Conservation (phyloP, 192 early-diverging fungal genomes). For the Coemansia sp. region DNA sequence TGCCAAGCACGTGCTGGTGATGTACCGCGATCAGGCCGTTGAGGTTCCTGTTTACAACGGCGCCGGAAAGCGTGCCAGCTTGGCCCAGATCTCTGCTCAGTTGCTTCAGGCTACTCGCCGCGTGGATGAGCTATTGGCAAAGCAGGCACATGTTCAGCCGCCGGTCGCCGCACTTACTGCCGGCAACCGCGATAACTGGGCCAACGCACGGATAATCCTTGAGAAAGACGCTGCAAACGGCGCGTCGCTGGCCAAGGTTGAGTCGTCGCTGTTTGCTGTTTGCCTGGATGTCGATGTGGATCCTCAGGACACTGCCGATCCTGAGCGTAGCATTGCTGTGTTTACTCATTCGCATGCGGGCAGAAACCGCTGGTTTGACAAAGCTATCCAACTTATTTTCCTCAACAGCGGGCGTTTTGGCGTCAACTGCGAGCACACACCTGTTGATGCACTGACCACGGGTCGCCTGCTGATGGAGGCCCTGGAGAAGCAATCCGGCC, state of each 20-base stretch:
- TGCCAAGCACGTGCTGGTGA: conserved; percentile 79
- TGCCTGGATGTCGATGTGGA: conserved; percentile 73
- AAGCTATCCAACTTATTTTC: conserved; percentile 86
- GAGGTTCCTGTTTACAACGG: conserved; percentile 71
- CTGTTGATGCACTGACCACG: conserved; percentile 87
- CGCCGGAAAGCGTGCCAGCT: conserved; percentile 63
- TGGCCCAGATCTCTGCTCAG: conserved; percentile 46
- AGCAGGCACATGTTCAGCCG: conserved; percentile 16
- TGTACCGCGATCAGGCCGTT: conserved; percentile 84
- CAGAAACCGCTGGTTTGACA: conserved; percentile 96
- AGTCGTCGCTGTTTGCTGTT: conserved; percentile 81
- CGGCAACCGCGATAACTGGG: conserved; percentile 87
- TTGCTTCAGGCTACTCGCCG: conserved; percentile 14
- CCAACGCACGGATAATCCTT: conserved; percentile 57
- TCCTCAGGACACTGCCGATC: conserved; percentile 52
- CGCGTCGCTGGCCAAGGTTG: conserved; percentile 61
- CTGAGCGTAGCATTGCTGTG: conserved; percentile 67
- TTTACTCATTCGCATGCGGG: conserved; percentile 77
- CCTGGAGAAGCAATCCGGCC: conserved; percentile 40
- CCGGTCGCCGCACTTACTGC: conserved; percentile 81
- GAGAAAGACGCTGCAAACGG: conserved; percentile 52
- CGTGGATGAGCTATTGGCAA: conserved; percentile 14
- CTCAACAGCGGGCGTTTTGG: conserved; percentile 82
- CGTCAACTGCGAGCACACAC: conserved; percentile 96
- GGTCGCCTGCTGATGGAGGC: conserved; percentile 77